phyloP scores from a whole-genome alignment of 2,329 filamentous ascomycete species.

The Scleromitrula shiraiana region DNA sequence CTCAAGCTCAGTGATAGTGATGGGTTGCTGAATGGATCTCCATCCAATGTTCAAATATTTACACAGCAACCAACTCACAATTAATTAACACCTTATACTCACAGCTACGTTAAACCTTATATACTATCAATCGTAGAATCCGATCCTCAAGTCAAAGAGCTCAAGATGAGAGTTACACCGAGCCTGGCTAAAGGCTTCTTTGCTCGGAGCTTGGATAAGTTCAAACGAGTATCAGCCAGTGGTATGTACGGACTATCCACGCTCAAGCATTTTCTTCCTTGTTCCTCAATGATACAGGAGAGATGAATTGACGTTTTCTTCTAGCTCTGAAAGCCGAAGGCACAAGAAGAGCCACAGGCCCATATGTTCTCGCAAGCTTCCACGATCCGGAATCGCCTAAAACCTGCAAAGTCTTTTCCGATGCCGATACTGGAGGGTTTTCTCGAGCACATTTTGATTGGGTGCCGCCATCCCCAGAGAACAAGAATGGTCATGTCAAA shows the following conservation, averaged over 20 bases:
- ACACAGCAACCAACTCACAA: no score
- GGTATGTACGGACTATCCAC: conserved; percentile 33
- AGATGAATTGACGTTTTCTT: conserved; percentile 12
- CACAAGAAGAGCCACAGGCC: conserved; percentile 54
- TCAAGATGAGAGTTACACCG: conserved; percentile 40
- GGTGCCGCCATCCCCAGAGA: conserved; percentile 23
- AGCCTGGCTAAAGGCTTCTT: conserved; percentile 45
- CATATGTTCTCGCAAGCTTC: conserved; percentile 60
- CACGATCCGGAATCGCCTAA: conserved; percentile 38
- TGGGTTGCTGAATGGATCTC: no score
- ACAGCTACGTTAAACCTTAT: no score
- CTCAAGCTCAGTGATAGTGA: no score
- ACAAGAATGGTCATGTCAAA: conserved; percentile 52
- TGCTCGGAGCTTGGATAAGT: conserved; percentile 51
- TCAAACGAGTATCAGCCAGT: conserved; percentile 48
- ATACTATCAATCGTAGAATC: no score
- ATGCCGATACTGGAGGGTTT: conserved; percentile 78
- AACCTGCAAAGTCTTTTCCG: conserved; percentile 72
- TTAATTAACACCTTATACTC: no score
- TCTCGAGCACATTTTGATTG: conserved; percentile 64
- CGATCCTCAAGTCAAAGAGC: neutral
- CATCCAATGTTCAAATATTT: no score
- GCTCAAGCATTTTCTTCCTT: neutral
- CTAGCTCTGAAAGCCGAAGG: conserved; percentile 63
- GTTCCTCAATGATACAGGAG: conserved; percentile 6